Conservation (phyloP, 495 filamentous ascomycete species). For the Penicillium odoratum region DNA sequence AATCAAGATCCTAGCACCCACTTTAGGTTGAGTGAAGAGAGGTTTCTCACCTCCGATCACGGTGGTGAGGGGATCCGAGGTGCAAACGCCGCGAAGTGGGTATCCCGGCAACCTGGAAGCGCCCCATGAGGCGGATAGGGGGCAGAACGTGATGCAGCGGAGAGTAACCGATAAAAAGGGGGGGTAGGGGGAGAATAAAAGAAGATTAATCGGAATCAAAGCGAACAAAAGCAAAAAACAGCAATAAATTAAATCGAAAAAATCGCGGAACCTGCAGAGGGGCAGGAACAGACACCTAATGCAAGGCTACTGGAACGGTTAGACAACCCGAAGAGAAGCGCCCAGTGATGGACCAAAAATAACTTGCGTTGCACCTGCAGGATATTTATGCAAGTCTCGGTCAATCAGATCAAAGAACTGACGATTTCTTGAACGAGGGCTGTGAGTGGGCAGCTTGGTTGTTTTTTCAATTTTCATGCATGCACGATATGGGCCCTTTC, state of each 20-base stretch:
- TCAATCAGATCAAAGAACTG: slow-evolving; percentile 20
- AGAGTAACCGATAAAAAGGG: slow-evolving; percentile 6
- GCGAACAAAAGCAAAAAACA: slow-evolving; percentile 1
- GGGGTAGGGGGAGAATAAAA: background rate
- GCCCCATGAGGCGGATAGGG: slow-evolving; percentile 13
- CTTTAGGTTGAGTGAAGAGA: slow-evolving; percentile 1
- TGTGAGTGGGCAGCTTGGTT: slow-evolving; percentile 15
- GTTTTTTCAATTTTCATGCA: slow-evolving; percentile 2
- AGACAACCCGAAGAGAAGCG: slow-evolving; percentile 20
- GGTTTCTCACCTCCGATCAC: slow-evolving; percentile 16
- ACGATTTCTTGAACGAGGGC: slow-evolving; percentile 1
- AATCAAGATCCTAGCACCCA: slow-evolving; percentile 5
- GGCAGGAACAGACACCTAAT: slow-evolving; percentile 16
- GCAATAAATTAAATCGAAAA: background rate
- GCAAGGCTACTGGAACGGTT: slow-evolving; percentile 10
- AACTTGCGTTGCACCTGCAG: slow-evolving; percentile 31
- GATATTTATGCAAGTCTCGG: slow-evolving; percentile 24
- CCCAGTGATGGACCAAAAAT: slow-evolving; percentile 28
- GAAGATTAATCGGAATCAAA: slow-evolving; percentile 6
- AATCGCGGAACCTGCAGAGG: slow-evolving; percentile 17
- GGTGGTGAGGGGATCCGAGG: slow-evolving; percentile 9
- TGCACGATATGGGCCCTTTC: slow-evolving; percentile 2
- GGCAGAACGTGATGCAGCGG: slow-evolving; percentile 3
- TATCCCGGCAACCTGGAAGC: slow-evolving; percentile 18
- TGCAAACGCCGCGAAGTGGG: slow-evolving; percentile 6